Base-by-base conservation (phyloP, 2,329 filamentous ascomycete genomes). In the Berkeleyomyces rouxiae region DNA sequence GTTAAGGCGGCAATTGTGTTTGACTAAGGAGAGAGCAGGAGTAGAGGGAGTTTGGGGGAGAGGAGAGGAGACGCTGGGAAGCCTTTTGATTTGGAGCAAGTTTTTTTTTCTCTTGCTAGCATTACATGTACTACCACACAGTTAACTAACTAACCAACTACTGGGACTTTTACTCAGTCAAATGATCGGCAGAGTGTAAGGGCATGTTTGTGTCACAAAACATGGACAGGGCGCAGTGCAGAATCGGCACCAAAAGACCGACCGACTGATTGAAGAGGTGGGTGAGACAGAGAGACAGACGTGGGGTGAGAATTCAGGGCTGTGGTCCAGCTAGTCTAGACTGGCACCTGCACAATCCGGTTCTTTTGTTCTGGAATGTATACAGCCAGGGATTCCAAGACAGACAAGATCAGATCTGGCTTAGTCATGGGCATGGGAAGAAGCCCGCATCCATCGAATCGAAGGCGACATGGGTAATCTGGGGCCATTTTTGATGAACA, bases 1-100 rank as follows among this genome's bases (percentile, higher is more conserved):
- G 87, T 89, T 70, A 89, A 89, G 77, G 85, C 85, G 61, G 84
- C 83, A 13, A 87, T 89, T 71, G 79, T 83, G 57, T 88, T 87
- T 68, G 84, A 87, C 42, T 65, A 61, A 53, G 49, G 11, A 37
- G 55, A 37, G 3, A 53, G 4, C 23, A 1, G 23, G 3, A 23
- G 49, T 23, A 46, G 4, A 46, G 3, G n/a, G 43, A 46, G 3
- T 10, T 9, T 10, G 23, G 37, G 31, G 33, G 51, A 55, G 16
- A 31, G 16, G 1, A 4, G 49, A 31, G 31, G 13, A 7, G 49
- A 5, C 7, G 5, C 23, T 37, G 51, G 10, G 10, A n/a, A 46
- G 10, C 43, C 43, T 46, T 4, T 36, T 36, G 5, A 36, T 55
- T 55, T 5, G 6, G 23, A 7, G 6, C 13, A 10, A 55, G 36